phyloP scores from a whole-genome alignment of 345 rosid genomes.

The Zanthoxylum bungeanum region DNA sequence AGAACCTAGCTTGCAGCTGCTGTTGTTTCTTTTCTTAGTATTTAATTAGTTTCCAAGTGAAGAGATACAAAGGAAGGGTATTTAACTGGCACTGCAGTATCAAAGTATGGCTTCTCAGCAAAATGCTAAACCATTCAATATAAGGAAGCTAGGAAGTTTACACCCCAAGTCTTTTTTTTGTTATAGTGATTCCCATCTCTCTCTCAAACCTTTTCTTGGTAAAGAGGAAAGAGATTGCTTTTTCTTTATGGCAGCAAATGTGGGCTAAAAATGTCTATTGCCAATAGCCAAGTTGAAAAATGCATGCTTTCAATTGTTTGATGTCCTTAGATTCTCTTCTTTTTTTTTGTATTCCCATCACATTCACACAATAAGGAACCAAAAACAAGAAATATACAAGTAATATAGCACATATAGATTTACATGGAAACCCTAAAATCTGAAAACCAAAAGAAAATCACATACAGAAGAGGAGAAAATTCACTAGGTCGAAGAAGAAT shows the following conservation, averaged over 20 bases:
- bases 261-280: slow-evolving; percentile 1
- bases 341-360: too few relatives aligned
- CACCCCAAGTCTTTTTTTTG: too few relatives aligned
- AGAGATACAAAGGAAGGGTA: not conserved
- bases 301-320: not conserved
- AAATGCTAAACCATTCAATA: slow-evolving; percentile 24
- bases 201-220: slow-evolving; percentile 5
- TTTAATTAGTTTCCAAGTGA: not conserved
- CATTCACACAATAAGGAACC: too few relatives aligned
- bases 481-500: too few relatives aligned
- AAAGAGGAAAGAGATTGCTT: slow-evolving; percentile 27
- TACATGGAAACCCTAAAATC: too few relatives aligned
- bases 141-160: slow-evolving; percentile 28
- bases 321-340: too few relatives aligned
- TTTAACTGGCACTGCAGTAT: not conserved
- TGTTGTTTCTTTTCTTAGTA: not conserved
- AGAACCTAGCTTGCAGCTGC: not conserved
- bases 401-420: too few relatives aligned
- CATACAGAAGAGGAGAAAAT: too few relatives aligned
- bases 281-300: not conserved
- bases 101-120: slow-evolving; percentile 24
- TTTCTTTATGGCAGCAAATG: not conserved
- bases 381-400: too few relatives aligned
- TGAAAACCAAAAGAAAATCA: too few relatives aligned
- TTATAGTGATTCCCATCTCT: not conserved